phyloP scores from a whole-genome alignment of 2,329 filamentous ascomycete species.

The Chaetoscypha palmicola region DNA sequence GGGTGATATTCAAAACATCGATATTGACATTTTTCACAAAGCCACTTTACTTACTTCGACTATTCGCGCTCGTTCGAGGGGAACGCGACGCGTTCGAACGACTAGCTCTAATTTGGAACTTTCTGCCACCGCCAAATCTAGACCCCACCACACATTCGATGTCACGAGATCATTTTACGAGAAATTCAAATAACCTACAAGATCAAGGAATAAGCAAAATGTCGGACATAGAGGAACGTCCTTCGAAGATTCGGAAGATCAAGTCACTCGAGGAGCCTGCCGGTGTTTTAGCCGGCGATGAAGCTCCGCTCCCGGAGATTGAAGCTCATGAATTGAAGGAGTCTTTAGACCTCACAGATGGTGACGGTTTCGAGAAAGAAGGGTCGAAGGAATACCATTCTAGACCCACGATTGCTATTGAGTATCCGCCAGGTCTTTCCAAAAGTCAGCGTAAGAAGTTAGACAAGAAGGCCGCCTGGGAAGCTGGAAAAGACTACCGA shows the following conservation, averaged over 20 bases:
- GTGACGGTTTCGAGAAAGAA: conserved; percentile 3
- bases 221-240: conserved; percentile 27
- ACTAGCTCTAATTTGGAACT: conserved; percentile 7
- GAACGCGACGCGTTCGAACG: neutral
- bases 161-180: conserved; percentile 8
- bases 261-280: conserved; percentile 8
- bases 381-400: neutral
- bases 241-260: conserved; percentile 28
- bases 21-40: neutral
- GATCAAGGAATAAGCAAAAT: conserved; percentile 12
- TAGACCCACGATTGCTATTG: neutral
- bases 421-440: conserved; percentile 46
- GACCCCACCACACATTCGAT: conserved; percentile 6
- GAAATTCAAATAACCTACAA: conserved; percentile 2
- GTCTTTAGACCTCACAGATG: neutral
- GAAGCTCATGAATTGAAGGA: neutral
- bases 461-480: conserved; percentile 65
- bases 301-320: neutral
- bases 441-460: conserved; percentile 84
- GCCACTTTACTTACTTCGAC: conserved; percentile 2
- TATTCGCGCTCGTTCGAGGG: neutral
- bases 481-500: conserved; percentile 58
- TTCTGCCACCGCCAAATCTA: conserved; percentile 5
- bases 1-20: too few species aligned
- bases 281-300: conserved; percentile 1